phyloP scores from a whole-genome alignment of 495 filamentous ascomycete species.

The Neurospora sp. region DNA sequence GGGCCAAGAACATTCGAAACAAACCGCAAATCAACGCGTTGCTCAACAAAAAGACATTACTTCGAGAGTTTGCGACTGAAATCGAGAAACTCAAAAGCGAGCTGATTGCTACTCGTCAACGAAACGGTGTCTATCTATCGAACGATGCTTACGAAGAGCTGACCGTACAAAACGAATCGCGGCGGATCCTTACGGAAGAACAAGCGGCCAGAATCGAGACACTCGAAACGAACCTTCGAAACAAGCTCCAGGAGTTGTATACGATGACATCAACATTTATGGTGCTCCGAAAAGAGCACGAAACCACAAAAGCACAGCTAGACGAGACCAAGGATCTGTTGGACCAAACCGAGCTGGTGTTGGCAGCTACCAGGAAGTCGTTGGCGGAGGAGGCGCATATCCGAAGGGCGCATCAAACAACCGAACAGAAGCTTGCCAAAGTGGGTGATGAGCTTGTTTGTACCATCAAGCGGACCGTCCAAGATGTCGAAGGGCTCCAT shows the following conservation, averaged over 20 bases:
- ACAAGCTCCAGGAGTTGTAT: conserved; percentile 88
- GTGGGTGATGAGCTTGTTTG: conserved; percentile 66
- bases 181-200: conserved; percentile 85
- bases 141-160: conserved; percentile 79
- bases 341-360: conserved; percentile 74
- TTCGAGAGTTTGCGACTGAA: conserved; percentile 83
- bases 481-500: conserved; percentile 69
- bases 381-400: conserved; percentile 72
- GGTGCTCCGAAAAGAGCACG: conserved; percentile 74
- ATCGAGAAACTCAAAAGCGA: conserved; percentile 92
- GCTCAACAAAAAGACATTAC: conserved; percentile 82
- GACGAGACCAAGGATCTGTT: conserved; percentile 71
- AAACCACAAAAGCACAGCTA: conserved; percentile 57
- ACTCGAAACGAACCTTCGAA: conserved; percentile 77
- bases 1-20: conserved; percentile 96
- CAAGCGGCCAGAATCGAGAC: conserved; percentile 86
- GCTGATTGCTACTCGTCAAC: conserved; percentile 82
- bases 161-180: conserved; percentile 80
- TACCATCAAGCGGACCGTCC: conserved; percentile 63
- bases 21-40: conserved; percentile 91
- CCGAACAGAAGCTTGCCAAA: conserved; percentile 61
- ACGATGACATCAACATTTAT: conserved; percentile 75
- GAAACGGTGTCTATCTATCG: conserved; percentile 89
- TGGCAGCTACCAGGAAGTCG: conserved; percentile 61
- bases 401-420: conserved; percentile 74